Percentiles rank a stretch among this genome's conserved stretches.
Evolutionary conservation across 805 yeast species (phyloP).

Genomic region (Huiozyma naganishii): DNA sequence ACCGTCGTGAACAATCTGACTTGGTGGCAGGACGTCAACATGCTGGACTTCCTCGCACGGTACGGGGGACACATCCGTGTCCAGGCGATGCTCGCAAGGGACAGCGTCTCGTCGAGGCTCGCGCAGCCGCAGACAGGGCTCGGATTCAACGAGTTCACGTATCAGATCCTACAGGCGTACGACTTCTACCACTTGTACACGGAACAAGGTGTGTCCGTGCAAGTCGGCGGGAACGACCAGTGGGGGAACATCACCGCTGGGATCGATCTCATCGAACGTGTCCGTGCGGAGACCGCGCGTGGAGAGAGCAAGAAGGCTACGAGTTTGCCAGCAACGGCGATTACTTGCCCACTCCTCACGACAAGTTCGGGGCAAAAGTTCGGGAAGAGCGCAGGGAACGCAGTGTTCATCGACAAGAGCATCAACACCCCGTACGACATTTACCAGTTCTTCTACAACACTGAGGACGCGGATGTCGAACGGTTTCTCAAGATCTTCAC

Average conservation of each 20-base stretch:
- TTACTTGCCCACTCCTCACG: conserved; percentile 84
- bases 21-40: conserved; percentile 77
- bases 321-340: conserved; percentile 1
- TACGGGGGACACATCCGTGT: conserved; percentile 76
- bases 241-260: conserved; percentile 99
- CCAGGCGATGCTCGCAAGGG: conserved; percentile 79
- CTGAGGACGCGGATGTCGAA: conserved; percentile 65
- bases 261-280: conserved; percentile 66
- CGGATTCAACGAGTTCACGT: conserved; percentile 90
- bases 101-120: conserved; percentile 70
- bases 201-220: conserved; percentile 49
- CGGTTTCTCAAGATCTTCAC: conserved; percentile 70
- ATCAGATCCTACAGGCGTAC: conserved; percentile 86
- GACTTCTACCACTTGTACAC: conserved; percentile 78
- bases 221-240: conserved; percentile 94
- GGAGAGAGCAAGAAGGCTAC: background rate
- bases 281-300: conserved; percentile 23
- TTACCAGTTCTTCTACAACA: conserved; percentile 75
- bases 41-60: conserved; percentile 66
- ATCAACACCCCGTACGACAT: conserved; percentile 71
- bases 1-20: conserved; percentile 50
- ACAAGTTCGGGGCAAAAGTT: conserved; percentile 87
- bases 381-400: conserved; percentile 96
- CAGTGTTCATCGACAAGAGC: conserved; percentile 70
- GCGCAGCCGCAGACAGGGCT: conserved; percentile 41